A percentile compares a stretch with the other conserved stretches of the same genome.
Conservation (phyloP, 2,329 filamentous ascomycete genomes). For the Fusarium torreyae region DNA sequence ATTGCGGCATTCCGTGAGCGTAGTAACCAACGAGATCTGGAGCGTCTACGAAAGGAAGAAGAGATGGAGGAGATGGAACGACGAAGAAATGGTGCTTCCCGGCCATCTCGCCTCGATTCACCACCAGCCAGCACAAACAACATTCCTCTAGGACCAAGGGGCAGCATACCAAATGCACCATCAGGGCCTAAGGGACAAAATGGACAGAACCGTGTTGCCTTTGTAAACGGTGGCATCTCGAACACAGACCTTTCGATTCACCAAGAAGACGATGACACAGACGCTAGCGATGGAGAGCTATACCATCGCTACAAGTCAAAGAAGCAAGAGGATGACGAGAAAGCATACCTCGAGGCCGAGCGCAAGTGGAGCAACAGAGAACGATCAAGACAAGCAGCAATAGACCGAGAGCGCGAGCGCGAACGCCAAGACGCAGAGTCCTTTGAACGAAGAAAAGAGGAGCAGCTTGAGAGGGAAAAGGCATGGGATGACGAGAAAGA, state of each 20-base stretch:
- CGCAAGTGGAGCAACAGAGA: constrained; percentile 93
- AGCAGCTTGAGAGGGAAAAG: constrained; percentile 73
- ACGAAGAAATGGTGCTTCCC: constrained; percentile 74
- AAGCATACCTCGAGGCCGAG: constrained; percentile 86
- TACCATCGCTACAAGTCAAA: constrained; percentile 80
- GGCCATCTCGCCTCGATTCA: constrained; percentile 78
- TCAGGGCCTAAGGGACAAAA: constrained; percentile 77
- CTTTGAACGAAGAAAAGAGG: constrained; percentile 75
- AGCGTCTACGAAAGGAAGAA: constrained; percentile 89
- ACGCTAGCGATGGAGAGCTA: constrained; percentile 89
- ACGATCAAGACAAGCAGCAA: constrained; percentile 83
- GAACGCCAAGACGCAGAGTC: constrained; percentile 82
- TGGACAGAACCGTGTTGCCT: constrained; percentile 73
- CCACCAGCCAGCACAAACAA: constrained; percentile 78
- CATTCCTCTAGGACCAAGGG: constrained; percentile 55
- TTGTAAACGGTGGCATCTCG: constrained; percentile 83
- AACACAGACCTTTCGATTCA: constrained; percentile 71
- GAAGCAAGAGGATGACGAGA: constrained; percentile 82
- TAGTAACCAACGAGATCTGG: constrained; percentile 88
- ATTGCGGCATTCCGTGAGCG: constrained; percentile 95
- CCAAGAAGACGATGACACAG: constrained; percentile 87
- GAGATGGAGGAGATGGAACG: constrained; percentile 92
- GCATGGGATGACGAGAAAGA: constrained; percentile 97
- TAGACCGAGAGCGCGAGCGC: constrained; percentile 87
- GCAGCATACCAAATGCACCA: constrained; percentile 79